Evolutionary conservation across 495 filamentous ascomycete genomes (phyloP), one percentile per base, ranked within the genome.

Genomic region (Talaromyces adpressus): DNA sequence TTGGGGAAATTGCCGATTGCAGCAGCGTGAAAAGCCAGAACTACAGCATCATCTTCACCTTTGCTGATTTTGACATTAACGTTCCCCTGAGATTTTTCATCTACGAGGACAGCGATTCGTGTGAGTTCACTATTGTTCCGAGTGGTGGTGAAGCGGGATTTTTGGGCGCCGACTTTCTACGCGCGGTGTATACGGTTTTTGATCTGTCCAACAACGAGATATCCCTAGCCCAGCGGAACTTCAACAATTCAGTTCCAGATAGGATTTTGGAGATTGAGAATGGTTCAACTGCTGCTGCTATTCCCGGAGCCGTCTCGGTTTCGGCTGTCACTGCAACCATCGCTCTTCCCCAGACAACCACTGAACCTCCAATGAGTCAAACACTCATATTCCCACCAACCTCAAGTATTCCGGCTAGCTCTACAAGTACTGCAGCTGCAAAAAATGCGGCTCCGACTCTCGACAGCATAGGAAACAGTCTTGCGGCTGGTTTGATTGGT

Each of bases 101-200:
- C 29, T 30, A 30, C 29, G 6, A 30, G 29, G 29, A 30, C 6
- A 30, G 29, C 29, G 6, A 30, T 30, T 30, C 29, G 29, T 30
- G 29, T 30, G 29, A 30, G 7, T 30, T 30, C 29, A 30, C 29
- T 30, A 30, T 30, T 30, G 29, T 30, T 7, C 29, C 29, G 29
- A 30, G 29, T 7, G 57, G 36, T 20, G 66, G 71, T n/a, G 80
- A 80, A 27, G 82, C 81, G 3, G 77, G 80, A 45, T 85, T 93
- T 1, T 75, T 94, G 20, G 91, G 91, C 29, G 91, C 93, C 70
- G 93, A 91, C 0, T 94, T 93, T 76, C 80, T 94, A 7, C 80
- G 91, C 41, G 87, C 84, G n/a, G 90, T 91, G 2, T 94, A 93
- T 68, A 83, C 93, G 14, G 91, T 94, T 5, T 93, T 90, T 69